Evolutionary conservation across 2,329 filamentous ascomycete species (phyloP).

Genomic region (Aciculosporium take): DNA sequence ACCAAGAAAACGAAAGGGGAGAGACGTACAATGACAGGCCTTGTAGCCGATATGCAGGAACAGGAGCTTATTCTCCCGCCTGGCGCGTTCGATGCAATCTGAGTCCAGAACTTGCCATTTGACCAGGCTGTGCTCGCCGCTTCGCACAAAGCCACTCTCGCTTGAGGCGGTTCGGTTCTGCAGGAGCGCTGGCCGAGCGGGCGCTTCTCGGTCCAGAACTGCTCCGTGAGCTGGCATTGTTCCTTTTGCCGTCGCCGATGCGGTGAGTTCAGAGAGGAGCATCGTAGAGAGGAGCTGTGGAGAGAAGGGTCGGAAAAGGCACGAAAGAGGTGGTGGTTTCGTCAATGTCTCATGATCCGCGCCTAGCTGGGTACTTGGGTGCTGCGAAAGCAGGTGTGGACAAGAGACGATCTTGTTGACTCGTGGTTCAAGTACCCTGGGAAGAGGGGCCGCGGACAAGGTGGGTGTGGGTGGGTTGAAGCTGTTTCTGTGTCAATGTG

Average conservation of each 20-base stretch:
- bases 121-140: conserved; percentile 68
- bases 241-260: conserved; percentile 20
- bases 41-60: conserved; percentile 93
- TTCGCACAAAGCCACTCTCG: conserved; percentile 46
- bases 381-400: too few species aligned
- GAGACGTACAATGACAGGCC: conserved; percentile 73
- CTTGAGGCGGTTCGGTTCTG: conserved; percentile 23
- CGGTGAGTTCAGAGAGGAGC: conserved; percentile 25
- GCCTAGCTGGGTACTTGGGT: too few species aligned
- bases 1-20: neutral
- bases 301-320: neutral
- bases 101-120: conserved; percentile 83
- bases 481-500: too few species aligned
- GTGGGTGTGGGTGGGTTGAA: too few species aligned
- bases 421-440: too few species aligned
- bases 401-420: too few species aligned
- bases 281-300: conserved; percentile 11
- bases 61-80: conserved; percentile 70
- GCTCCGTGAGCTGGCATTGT: conserved; percentile 11
- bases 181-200: conserved; percentile 12
- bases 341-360: neutral
- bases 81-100: conserved; percentile 62
- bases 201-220: conserved; percentile 2
- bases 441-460: too few species aligned
- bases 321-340: neutral